Evolutionary conservation across 495 filamentous ascomycete genomes (phyloP), one percentile per base, ranked within the genome.

Genomic region (Penicillium flavigenum): DNA sequence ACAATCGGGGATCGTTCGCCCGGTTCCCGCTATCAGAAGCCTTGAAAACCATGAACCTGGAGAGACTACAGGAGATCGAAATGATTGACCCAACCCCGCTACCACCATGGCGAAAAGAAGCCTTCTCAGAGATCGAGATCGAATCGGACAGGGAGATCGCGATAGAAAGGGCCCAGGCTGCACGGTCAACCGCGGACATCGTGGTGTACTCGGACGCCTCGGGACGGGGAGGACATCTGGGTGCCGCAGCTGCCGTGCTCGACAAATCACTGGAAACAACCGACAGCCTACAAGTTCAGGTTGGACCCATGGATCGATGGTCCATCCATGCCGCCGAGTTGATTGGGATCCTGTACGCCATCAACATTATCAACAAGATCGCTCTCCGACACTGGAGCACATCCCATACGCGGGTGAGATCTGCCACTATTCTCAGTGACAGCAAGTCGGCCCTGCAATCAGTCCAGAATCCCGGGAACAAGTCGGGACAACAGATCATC

Each of bases 21-120:
- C 53, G 54, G 2, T 63, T 61, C 47, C 63, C 45, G 10, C 60
- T 66, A 16, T 56, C 64, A 3, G 55, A 67, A 44, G 36, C 55
- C 4, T 4, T 63, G 34, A 44, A 54, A 38, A 67, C 61, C 11
- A 66, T 66, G 46, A 41, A 61, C 20, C n/a, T 58, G 1, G 51
- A 51, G 5, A 46, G 51, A 24, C 22, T 24, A 3, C 22, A 24
- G 22, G 22, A 27, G 7, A 27, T 27, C 26, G 5, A 27, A 27
- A 27, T 27, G 26, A 27, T 27, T 27, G 26, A 27, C 26, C 26
- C 26, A 27, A 27, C 26, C 26, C 26, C 26, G 26, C 26, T 27
- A 27, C 26, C 26, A 7, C 26, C 26, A 27, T 27, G 26, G 26
- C 26, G 26, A 27, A 27, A 27, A 27, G 26, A 27, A 27, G 26